Conservation (phyloP, 495 filamentous ascomycete genomes). For the Trichoderma gamsii region DNA sequence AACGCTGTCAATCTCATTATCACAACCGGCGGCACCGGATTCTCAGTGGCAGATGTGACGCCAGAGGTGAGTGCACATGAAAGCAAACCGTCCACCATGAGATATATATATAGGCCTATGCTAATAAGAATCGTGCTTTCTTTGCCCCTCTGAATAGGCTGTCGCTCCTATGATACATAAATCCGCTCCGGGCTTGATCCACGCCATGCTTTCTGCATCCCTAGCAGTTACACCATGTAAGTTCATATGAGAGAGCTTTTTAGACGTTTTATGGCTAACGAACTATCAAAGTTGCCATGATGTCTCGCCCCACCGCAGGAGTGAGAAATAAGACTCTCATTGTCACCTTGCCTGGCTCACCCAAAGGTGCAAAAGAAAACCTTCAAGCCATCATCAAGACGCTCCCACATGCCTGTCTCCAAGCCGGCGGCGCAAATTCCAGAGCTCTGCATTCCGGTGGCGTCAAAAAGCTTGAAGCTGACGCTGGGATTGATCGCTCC, state of each 20-base stretch:
- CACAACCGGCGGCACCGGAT: conserved; percentile 90
- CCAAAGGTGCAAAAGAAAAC: conserved; percentile 95
- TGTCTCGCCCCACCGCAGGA: conserved; percentile 91
- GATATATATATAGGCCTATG: not conserved
- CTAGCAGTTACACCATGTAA: conserved; percentile 82
- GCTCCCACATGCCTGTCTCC: conserved; percentile 86
- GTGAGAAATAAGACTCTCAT: conserved; percentile 79
- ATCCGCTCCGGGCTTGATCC: conserved; percentile 82
- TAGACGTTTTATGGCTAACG: not conserved
- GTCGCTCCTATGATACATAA: conserved; percentile 76
- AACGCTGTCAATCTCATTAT: conserved; percentile 68
- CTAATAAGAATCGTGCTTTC: not conserved
- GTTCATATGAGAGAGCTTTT: conserved; percentile 20
- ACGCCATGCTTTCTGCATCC: conserved; percentile 89
- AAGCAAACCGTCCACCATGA: not conserved
- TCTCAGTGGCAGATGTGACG: conserved; percentile 80
- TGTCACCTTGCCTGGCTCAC: conserved; percentile 87
- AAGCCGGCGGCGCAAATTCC: conserved; percentile 79
- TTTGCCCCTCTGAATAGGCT: conserved; percentile 47
- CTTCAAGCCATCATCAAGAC: conserved; percentile 84
- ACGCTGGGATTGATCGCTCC: conserved; percentile 57
- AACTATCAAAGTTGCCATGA: conserved; percentile 71
- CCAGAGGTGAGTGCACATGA: conserved; percentile 61
- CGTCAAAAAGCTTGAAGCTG: conserved; percentile 72
- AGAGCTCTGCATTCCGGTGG: conserved; percentile 74